Evolutionary conservation across 805 yeast genomes (phyloP).

Genomic region (Cyberlindnera japonica): DNA sequence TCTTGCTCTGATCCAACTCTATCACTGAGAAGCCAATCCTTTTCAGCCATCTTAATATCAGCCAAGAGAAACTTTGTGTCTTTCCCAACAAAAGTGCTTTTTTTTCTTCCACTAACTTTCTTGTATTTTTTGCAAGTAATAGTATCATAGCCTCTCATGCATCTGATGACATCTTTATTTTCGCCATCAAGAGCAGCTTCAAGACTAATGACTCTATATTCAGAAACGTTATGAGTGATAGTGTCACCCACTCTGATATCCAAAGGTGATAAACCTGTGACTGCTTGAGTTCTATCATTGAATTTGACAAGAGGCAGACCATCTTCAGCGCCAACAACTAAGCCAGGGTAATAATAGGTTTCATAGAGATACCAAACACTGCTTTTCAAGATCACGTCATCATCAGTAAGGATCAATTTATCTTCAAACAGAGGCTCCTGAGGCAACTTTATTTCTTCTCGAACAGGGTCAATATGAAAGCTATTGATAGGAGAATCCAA

Average conservation of each 20-base stretch:
- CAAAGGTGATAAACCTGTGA: constrained; percentile 33
- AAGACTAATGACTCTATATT: constrained; percentile 46
- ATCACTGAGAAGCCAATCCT: constrained; percentile 33
- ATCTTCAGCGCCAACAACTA: constrained; percentile 29
- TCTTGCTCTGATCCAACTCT: constrained; percentile 26
- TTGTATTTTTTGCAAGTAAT: constrained; percentile 35
- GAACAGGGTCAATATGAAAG: too few species aligned
- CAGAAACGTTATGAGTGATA: constrained; percentile 35
- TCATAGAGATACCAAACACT: constrained; percentile 55
- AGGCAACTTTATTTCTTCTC: constrained; percentile 1
- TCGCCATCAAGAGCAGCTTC: constrained; percentile 22
- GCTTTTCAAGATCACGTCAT: constrained; percentile 29
- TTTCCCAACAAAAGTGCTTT: constrained; percentile 10
- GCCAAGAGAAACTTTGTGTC: constrained; percentile 27
- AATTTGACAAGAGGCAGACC: constrained; percentile 35
- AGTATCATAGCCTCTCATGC: constrained; percentile 60
- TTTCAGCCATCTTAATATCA: constrained; percentile 30
- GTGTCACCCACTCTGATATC: constrained; percentile 58
- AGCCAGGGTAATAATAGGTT: constrained; percentile 50
- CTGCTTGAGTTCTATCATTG: constrained; percentile 34
- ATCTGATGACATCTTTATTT: constrained; percentile 35
- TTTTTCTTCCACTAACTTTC: constrained; percentile 8
- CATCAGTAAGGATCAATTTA: constrained; percentile 19
- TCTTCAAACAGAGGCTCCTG: constrained; percentile 5
- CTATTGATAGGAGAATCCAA: not conserved